Conservation (phyloP, 2,329 filamentous ascomycete genomes). For the Parastagonospora nodorum region DNA sequence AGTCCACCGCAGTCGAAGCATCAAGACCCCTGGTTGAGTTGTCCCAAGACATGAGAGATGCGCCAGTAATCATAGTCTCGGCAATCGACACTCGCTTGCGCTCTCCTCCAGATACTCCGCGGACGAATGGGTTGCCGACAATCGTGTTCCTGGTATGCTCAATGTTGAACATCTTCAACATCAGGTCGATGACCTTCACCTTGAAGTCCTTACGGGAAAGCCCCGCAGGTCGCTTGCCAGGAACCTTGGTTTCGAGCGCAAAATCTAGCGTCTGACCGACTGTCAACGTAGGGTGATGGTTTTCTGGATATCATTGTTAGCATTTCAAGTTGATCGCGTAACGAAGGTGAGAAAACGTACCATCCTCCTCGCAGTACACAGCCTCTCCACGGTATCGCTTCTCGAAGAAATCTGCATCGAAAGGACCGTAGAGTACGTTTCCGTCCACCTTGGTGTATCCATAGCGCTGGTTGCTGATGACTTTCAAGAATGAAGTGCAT, state of each 20-base stretch:
- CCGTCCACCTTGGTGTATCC: slow-evolving; percentile 68
- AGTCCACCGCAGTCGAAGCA: slow-evolving; percentile 56
- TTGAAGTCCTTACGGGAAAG: slow-evolving; percentile 77
- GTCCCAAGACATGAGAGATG: slow-evolving; percentile 70
- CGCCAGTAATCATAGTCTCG: slow-evolving; percentile 78
- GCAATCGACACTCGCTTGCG: slow-evolving; percentile 81
- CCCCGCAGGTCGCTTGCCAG: slow-evolving; percentile 76
- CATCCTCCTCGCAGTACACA: slow-evolving; percentile 82
- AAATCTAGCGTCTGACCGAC: slow-evolving; percentile 88
- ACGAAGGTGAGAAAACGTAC: neutral
- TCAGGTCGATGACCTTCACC: slow-evolving; percentile 71
- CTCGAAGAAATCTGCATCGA: slow-evolving; percentile 70
- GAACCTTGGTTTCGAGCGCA: slow-evolving; percentile 82
- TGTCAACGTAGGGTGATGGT: slow-evolving; percentile 83
- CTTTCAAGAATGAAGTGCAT: slow-evolving; percentile 61
- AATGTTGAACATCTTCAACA: slow-evolving; percentile 93
- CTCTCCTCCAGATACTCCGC: slow-evolving; percentile 78
- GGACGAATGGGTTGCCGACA: slow-evolving; percentile 80
- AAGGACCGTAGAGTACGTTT: slow-evolving; percentile 78
- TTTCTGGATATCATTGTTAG: slow-evolving; percentile 54
- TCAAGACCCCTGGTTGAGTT: slow-evolving; percentile 56
- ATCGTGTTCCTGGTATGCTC: slow-evolving; percentile 85
- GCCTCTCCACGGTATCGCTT: slow-evolving; percentile 79
- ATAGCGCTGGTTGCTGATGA: slow-evolving; percentile 60
- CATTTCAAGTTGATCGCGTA: neutral